Conservation (phyloP, 2,329 filamentous ascomycete species). For the Aureobasidium sp. region DNA sequence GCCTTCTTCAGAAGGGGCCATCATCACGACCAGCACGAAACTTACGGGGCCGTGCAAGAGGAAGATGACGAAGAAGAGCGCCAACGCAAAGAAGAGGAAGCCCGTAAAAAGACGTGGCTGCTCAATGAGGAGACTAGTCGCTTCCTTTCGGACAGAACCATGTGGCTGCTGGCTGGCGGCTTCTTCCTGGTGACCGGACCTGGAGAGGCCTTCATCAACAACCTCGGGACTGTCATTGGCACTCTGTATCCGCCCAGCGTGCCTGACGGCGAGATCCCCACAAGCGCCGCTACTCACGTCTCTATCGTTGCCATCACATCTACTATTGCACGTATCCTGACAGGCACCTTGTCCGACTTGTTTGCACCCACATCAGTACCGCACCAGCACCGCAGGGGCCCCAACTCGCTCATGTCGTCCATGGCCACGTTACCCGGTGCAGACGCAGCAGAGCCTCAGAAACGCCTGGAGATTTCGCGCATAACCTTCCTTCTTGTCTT, state of each 20-base stretch:
- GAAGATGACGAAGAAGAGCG: conserved; percentile 42
- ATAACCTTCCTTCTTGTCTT: conserved; percentile 73
- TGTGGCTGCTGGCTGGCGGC: conserved; percentile 89
- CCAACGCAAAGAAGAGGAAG: conserved; percentile 45
- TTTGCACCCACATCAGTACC: conserved; percentile 55
- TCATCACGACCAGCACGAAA: conserved; percentile 33
- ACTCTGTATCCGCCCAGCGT: conserved; percentile 63
- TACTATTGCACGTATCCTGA: conserved; percentile 82
- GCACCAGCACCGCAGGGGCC: conserved; percentile 49
- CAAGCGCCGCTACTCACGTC: conserved; percentile 77
- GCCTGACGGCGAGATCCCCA: conserved; percentile 34
- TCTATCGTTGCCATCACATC: conserved; percentile 87
- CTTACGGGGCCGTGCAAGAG: conserved; percentile 58
- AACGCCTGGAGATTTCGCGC: conserved; percentile 61
- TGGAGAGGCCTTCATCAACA: conserved; percentile 97
- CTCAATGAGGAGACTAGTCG: conserved; percentile 83
- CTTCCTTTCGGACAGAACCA: conserved; percentile 81
- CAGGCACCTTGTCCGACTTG: conserved; percentile 80
- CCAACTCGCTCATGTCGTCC: conserved; percentile 37
- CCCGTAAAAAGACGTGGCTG: conserved; percentile 78
- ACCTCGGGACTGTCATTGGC: conserved; percentile 85
- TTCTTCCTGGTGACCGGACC: conserved; percentile 93
- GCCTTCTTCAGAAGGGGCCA: conserved; percentile 59
- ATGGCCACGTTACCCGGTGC: conserved; percentile 29
- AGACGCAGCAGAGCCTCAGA: conserved; percentile 18